Percentiles rank a stretch among this genome's conserved stretches.
Conservation (phyloP, 2,329 filamentous ascomycete genomes). For the Colletotrichum karsti region DNA sequence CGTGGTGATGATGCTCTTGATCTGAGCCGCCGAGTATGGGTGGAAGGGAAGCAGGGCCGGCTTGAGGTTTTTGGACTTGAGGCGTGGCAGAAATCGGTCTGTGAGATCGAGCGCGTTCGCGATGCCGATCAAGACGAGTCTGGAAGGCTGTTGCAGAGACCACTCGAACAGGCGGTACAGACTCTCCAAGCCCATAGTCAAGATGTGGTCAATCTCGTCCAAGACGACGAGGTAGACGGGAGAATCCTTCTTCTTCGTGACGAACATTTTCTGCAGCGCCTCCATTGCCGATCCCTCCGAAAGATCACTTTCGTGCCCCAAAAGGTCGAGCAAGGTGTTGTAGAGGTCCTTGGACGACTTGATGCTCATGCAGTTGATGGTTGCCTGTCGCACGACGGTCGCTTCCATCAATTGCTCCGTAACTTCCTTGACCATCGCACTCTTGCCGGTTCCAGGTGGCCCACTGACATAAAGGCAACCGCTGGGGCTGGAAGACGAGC, state of each 20-base stretch:
- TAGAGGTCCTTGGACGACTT: conserved; percentile 90
- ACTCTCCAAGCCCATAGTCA: conserved; percentile 87
- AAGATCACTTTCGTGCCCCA: conserved; percentile 65
- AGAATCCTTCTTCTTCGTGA: conserved; percentile 64
- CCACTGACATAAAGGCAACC: conserved; percentile 96
- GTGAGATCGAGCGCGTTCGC: conserved; percentile 96
- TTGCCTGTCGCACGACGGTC: conserved; percentile 71
- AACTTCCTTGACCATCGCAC: conserved; percentile 87
- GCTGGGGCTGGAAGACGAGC: conserved; percentile 66
- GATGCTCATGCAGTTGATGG: conserved; percentile 97
- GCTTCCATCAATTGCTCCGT: conserved; percentile 65
- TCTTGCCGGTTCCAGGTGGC: conserved; percentile 96
- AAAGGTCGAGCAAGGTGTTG: conserved; percentile 77
- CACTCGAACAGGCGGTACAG: conserved; percentile 97
- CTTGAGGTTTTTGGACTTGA: conserved; percentile 92
- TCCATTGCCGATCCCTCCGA: conserved; percentile 74
- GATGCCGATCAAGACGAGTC: conserved; percentile 87
- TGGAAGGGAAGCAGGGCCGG: conserved; percentile 90
- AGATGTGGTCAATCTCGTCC: conserved; percentile 94
- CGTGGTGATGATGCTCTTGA: conserved; percentile 85
- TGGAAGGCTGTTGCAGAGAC: conserved; percentile 84
- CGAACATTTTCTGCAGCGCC: conserved; percentile 75
- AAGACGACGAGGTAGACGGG: conserved; percentile 83
- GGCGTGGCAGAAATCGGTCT: conserved; percentile 89
- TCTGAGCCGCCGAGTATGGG: conserved; percentile 88